Evolutionary conservation across 148 eudicot species (phyloP), one percentile per base, ranked within the genome.

Genomic region (Vaccinium darrowii): DNA sequence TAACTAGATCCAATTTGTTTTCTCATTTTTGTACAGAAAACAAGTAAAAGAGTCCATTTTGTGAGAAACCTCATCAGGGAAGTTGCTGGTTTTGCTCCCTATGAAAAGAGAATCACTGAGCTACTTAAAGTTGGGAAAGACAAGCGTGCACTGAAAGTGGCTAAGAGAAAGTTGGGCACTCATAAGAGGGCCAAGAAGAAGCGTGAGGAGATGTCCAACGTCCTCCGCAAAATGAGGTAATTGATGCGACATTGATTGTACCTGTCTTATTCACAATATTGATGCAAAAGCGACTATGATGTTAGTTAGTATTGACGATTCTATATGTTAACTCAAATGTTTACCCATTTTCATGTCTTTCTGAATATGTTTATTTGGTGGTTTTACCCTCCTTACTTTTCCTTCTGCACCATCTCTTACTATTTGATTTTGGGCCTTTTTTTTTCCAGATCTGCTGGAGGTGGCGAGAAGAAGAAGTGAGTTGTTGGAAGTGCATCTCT

Each of bases 171-270:
- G 89, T 75, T 89, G 85, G 91, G 91, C 18, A 89, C 91, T 52
- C 91, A 89, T 82, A 89, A 89, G 88, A 89, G 91, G 76, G 91
- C 91, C 56, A 89, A 89, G 91, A 87, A 78, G 89, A 89, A 89
- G 89, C 87, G 89, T 63, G 91, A 89, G 84, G 91, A 89, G 88
- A 89, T 89, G 91, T 83, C 91, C 39, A 87, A 80, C 60, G 91
- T 88, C 53, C 89, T 89, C 49, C 87, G 91, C 80, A 89, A 89
- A 53, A 87, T 87, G 89, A 89, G 91, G 91, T 89, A 80, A 84
- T 53, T 63, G 39, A 19, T 79, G 54, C 1, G 1, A 14, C 57
- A 50, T 21, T 69, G 4, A 15, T 10, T 43, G 3, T 76, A 21
- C 13, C 2, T 18, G 8, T 18, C 76, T 36, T 49, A 23, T n/a